These are phyloP conservation scores for Hypericum perforatum DNA, from an alignment of 345 rosid species.

Conservation along the genomic window DNA sequence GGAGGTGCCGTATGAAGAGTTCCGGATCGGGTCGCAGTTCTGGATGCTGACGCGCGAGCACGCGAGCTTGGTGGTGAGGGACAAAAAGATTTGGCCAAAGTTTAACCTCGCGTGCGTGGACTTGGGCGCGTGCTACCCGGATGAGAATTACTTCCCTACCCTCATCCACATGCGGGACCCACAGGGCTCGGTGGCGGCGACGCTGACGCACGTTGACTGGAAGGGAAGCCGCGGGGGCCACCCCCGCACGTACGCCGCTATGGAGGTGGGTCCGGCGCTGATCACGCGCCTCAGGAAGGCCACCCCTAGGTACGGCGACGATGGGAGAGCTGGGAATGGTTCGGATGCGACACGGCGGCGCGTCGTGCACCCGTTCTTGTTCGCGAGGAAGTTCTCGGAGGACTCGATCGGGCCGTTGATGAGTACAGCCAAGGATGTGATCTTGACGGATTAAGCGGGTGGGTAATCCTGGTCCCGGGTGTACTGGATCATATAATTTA, in stretches of 20 bases:
- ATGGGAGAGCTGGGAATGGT: slow-evolving; percentile 37
- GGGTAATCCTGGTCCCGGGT: not conserved
- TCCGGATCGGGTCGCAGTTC: slow-evolving; percentile 79
- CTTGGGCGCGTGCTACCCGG: slow-evolving; percentile 57
- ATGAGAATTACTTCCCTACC: slow-evolving; percentile 69
- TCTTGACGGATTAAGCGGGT: slow-evolving; percentile 42
- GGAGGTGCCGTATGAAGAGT: slow-evolving; percentile 56
- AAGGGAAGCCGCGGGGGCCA: slow-evolving; percentile 41
- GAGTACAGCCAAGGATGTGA: slow-evolving; percentile 34
- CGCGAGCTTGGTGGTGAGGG: slow-evolving; percentile 53
- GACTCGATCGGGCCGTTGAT: slow-evolving; percentile 30
- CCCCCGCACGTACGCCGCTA: slow-evolving; percentile 42
- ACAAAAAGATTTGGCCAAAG: slow-evolving; percentile 46
- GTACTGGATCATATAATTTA: too few species aligned
- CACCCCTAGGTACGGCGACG: slow-evolving; percentile 46
- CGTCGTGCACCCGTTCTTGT: slow-evolving; percentile 38
- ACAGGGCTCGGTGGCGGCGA: slow-evolving; percentile 43
- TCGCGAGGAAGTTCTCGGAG: slow-evolving; percentile 58
- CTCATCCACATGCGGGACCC: slow-evolving; percentile 53
- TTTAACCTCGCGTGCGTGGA: slow-evolving; percentile 46
- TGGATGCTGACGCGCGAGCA: slow-evolving; percentile 68
- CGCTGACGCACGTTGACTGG: slow-evolving; percentile 85
- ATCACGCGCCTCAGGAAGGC: slow-evolving; percentile 28
- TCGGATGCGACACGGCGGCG: slow-evolving; percentile 12
- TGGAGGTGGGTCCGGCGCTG: slow-evolving; percentile 46